Conservation (phyloP, 176 grass and related monocot genomes). For the Cenchrus americanus region DNA sequence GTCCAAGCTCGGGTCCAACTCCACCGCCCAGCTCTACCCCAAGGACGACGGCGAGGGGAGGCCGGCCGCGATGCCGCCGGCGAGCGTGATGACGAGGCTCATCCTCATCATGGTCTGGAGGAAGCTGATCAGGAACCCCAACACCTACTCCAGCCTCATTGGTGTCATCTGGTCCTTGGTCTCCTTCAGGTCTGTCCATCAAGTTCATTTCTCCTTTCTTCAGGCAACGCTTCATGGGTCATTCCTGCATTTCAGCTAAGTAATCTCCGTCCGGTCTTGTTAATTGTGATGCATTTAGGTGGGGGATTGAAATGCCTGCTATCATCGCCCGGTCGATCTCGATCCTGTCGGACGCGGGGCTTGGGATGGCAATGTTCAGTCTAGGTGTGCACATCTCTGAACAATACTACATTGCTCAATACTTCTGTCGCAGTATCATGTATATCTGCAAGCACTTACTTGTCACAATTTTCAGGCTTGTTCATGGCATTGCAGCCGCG, state of each 20-base stretch:
- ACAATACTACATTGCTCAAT: not conserved
- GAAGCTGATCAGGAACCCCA: conserved; percentile 92
- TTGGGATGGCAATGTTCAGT: conserved; percentile 99
- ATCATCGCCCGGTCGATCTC: conserved; percentile 81
- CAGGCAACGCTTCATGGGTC: not conserved
- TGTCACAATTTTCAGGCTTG: conserved; percentile 50
- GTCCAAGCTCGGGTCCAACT: conserved; percentile 84
- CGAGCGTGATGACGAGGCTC: conserved; percentile 90
- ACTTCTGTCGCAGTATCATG: not conserved
- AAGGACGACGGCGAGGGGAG: conserved; percentile 61
- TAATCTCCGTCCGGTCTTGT: not conserved
- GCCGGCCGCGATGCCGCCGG: conserved; percentile 65
- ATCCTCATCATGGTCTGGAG: conserved; percentile 98
- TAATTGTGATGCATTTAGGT: conserved; percentile 37
- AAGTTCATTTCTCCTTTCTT: not conserved
- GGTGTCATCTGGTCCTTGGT: conserved; percentile 92
- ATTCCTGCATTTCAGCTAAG: not conserved
- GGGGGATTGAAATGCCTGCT: conserved; percentile 84
- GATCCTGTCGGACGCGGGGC: conserved; percentile 85
- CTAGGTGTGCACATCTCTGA: conserved; percentile 50
- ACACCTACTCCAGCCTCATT: conserved; percentile 90
- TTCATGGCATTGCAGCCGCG: conserved; percentile 92
- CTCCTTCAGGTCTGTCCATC: conserved; percentile 79
- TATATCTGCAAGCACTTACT: not conserved
- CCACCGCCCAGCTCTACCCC: conserved; percentile 74